These are phyloP conservation scores for Alternaria arbusti DNA, from an alignment of 2,329 filamentous ascomycete species.

Conservation along the genomic window DNA sequence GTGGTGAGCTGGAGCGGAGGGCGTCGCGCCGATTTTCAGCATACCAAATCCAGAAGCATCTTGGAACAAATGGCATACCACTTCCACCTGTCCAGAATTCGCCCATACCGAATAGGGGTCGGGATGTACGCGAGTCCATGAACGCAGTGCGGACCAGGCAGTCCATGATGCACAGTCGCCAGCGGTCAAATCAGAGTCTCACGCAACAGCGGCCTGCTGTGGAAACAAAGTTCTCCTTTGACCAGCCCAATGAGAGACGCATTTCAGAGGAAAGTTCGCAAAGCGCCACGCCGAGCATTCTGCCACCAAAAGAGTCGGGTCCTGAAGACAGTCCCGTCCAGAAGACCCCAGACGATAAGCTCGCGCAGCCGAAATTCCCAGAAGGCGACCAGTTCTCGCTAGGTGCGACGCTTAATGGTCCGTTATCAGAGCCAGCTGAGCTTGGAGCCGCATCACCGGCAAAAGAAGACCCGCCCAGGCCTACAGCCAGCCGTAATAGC, in stretches of 20 bases:
- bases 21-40: slow-evolving; percentile 93
- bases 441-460: slow-evolving; percentile 31
- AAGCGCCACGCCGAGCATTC: slow-evolving; percentile 46
- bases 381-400: slow-evolving; percentile 38
- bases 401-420: slow-evolving; percentile 45
- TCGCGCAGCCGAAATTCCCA: slow-evolving; percentile 50
- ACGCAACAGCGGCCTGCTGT: slow-evolving; percentile 51
- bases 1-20: slow-evolving; percentile 88
- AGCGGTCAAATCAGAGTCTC: slow-evolving; percentile 52
- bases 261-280: slow-evolving; percentile 68
- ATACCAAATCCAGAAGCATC: slow-evolving; percentile 94
- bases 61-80: slow-evolving; percentile 85
- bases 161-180: slow-evolving; percentile 60
- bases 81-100: slow-evolving; percentile 79
- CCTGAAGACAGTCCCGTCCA: slow-evolving; percentile 43
- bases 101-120: slow-evolving; percentile 82
- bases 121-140: slow-evolving; percentile 85
- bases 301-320: slow-evolving; percentile 38
- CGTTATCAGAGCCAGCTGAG: slow-evolving; percentile 42
- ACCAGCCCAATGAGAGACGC: slow-evolving; percentile 56
- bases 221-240: slow-evolving; percentile 65
- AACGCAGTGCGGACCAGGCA: slow-evolving; percentile 69
- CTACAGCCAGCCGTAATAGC: slow-evolving; percentile 33
- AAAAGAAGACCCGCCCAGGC: slow-evolving; percentile 28
- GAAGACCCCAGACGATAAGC: slow-evolving; percentile 73